Evolutionary conservation across 495 filamentous ascomycete genomes (phyloP).

Genomic region (Friedmanniomyces simplex): DNA sequence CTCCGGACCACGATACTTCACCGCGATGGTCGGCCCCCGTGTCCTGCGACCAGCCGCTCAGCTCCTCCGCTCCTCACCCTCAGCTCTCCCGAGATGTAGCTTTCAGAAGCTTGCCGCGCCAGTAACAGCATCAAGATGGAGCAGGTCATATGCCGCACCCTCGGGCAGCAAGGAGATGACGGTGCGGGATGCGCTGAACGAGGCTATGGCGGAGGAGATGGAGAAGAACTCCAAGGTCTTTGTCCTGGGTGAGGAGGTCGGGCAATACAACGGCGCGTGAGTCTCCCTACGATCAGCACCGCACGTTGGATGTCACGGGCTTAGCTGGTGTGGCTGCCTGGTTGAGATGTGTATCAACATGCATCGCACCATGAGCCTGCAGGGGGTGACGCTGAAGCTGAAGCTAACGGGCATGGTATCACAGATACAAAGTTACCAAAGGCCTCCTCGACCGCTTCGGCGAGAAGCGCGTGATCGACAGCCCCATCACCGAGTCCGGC

Average conservation of each 20-base stretch:
- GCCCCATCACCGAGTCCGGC: constrained; percentile 92
- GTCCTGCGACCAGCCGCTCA: constrained; percentile 72
- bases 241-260: constrained; percentile 93
- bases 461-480: constrained; percentile 95
- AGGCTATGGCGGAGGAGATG: constrained; percentile 94
- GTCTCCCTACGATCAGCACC: constrained; percentile 19
- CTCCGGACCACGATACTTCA: neutral
- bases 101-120: constrained; percentile 40
- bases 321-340: neutral
- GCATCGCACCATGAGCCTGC: too few relatives aligned
- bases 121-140: constrained; percentile 29
- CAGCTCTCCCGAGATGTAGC: constrained; percentile 42
- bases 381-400: neutral
- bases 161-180: constrained; percentile 81
- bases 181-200: constrained; percentile 92
- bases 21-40: constrained; percentile 55
- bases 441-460: constrained; percentile 94
- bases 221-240: constrained; percentile 90
- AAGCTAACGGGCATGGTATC: constrained; percentile 2
- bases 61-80: constrained; percentile 53
- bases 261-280: constrained; percentile 96
- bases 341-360: too few relatives aligned
- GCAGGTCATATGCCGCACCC: constrained; percentile 31
- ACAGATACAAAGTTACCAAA: constrained; percentile 94
- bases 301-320: too few relatives aligned